These are phyloP conservation scores for Cucurbita argyrosperma DNA, from an alignment of 306 rosid species.

Conservation along the genomic window DNA sequence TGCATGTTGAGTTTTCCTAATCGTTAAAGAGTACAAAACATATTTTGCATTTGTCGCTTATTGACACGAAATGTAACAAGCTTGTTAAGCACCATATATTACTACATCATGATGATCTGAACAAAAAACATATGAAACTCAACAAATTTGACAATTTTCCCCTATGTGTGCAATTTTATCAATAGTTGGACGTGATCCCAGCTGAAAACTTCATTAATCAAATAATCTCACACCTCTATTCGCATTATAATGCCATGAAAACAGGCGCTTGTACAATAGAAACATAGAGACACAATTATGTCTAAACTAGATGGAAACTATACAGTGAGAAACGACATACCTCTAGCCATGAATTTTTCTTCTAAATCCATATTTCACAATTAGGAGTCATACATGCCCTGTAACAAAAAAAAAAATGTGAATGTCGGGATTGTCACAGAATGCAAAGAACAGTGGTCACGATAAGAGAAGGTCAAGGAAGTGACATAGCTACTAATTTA, in stretches of 20 bases:
- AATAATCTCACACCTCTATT: background rate
- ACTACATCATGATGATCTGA: background rate
- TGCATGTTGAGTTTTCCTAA: background rate
- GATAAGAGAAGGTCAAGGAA: background rate
- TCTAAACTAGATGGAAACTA: background rate
- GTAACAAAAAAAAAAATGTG: conserved; percentile 8
- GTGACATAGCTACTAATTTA: background rate
- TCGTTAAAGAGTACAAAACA: background rate
- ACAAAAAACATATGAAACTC: background rate
- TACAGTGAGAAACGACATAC: conserved; percentile 21
- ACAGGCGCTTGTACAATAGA: background rate
- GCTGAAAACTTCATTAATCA: background rate
- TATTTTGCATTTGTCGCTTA: background rate
- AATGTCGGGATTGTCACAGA: background rate
- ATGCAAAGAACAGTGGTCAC: background rate
- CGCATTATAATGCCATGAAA: background rate
- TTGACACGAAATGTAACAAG: background rate
- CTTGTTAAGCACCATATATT: background rate
- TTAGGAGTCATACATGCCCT: conserved; percentile 17
- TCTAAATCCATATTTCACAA: conserved; percentile 42
- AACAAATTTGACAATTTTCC: background rate
- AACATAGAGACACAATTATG: background rate
- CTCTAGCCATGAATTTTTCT: conserved; percentile 50
- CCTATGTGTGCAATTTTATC: background rate
- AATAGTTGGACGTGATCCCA: background rate